Evolutionary conservation across 331 rosid genomes (phyloP), one percentile per base, ranked within the genome.

Genomic region (Phaseolus coccineus): DNA sequence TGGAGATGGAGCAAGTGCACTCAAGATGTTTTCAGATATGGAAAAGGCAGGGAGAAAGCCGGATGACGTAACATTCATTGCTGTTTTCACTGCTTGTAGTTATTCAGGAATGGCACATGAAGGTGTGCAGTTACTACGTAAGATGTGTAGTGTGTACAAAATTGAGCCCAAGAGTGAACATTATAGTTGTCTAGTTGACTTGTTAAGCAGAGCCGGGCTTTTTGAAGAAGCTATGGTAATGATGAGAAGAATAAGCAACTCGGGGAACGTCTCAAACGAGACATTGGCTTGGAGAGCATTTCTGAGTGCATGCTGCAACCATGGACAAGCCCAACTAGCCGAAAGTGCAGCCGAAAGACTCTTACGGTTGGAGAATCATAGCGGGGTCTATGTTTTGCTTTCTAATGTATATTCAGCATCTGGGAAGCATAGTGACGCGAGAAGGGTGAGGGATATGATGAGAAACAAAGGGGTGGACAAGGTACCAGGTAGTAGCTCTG

Each of bases 261-360:
- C 92, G 46, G 68, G 78, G 69, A 84, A 71, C 42, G 69, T 63
- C 39, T 83, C 87, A 14, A 87, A 87, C 71, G 88, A 87, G 58
- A 87, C 90, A 71, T 80, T 85, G 64, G 92, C 93, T 80, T 91
- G 97, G 98, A 87, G 93, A 62, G 93, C 98, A 42, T 91, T 91
- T 86, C 81, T 91, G 19, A 88, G 92, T 76, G 93, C 93, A 46
- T 88, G 98, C 52, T 89, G 90, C 68, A 91, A 85, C 27, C 88
- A 87, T 33, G 93, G 94, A 77, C 84, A 88, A 79, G 79, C 84
- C 71, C 85, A 82, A 66, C 62, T 88, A 24, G 93, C 94, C 4
- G 89, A 87, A 87, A 35, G 74, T 31, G 92, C 91, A 12, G 91
- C 91, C 58, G 83, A 84, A 65, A 84, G 86, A 59, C 89, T 89